Evolutionary conservation across 148 eudicot species (phyloP).

Genomic region (Drosera capensis): DNA sequence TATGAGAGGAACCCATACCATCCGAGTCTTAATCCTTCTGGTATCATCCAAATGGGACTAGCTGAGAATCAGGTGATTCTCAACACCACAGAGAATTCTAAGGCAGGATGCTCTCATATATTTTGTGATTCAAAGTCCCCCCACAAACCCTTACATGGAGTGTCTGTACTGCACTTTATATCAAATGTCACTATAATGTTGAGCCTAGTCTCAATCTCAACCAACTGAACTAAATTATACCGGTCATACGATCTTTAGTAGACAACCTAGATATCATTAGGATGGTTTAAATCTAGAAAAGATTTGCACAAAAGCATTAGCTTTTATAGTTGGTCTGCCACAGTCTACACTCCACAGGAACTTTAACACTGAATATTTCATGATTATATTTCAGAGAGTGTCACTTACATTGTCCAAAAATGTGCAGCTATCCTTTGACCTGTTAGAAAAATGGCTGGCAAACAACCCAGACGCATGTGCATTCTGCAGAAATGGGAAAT

Average conservation of each 20-base stretch:
- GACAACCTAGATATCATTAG: too few species aligned
- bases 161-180: too few species aligned
- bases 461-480: conserved; percentile 44
- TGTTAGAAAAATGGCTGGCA: conserved; percentile 48
- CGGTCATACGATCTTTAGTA: too few species aligned
- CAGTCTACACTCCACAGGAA: not conserved
- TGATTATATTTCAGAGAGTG: not conserved
- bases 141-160: too few species aligned
- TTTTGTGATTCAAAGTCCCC: too few species aligned
- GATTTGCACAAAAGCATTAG: not conserved
- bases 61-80: conserved; percentile 44
- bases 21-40: conserved; percentile 25
- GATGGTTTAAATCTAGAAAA: too few species aligned
- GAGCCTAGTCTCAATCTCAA: too few species aligned
- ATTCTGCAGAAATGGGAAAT: conserved; percentile 32
- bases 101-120: not conserved
- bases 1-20: conserved; percentile 56
- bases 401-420: not conserved
- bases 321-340: not conserved
- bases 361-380: not conserved
- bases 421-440: conserved; percentile 52
- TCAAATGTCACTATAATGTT: too few species aligned
- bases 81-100: too few species aligned
- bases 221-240: too few species aligned
- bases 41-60: conserved; percentile 78